A percentile compares a stretch with the other conserved stretches of the same genome.
phyloP scores from a whole-genome alignment of 2,329 filamentous ascomycete genomes.

The Fusarium metavorans region DNA sequence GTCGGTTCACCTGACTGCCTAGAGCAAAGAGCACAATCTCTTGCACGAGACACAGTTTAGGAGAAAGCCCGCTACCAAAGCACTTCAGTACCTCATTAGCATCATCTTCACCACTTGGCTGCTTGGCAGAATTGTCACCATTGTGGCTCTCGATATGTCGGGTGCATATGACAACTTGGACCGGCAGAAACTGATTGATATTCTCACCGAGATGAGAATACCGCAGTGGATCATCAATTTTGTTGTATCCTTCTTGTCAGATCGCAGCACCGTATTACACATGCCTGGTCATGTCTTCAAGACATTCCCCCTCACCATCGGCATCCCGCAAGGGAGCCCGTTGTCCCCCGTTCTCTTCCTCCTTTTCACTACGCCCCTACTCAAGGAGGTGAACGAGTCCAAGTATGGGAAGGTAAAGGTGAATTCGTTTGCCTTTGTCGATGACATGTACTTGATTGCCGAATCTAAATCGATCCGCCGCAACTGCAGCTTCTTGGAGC shows the following conservation, averaged over 20 bases:
- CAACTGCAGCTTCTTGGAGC: not conserved
- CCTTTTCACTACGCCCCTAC: not conserved
- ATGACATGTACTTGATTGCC: not conserved
- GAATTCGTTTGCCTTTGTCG: not conserved
- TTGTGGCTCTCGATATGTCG: constrained; percentile 17
- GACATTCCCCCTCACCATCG: not conserved
- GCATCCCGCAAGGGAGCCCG: constrained; percentile 8
- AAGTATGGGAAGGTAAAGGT: not conserved
- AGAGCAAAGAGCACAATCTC: not conserved
- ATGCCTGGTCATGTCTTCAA: not conserved
- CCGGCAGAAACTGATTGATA: not conserved
- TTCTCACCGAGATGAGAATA: not conserved
- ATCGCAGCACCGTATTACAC: not conserved
- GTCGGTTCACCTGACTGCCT: not conserved
- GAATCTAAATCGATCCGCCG: not conserved
- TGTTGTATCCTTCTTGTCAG: constrained; percentile 14
- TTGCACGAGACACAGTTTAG: constrained; percentile 5
- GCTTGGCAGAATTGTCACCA: not conserved
- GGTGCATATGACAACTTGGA: constrained; percentile 14
- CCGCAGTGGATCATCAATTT: constrained; percentile 4
- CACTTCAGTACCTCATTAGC: not conserved
- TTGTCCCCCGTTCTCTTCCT: not conserved
- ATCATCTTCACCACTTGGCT: constrained; percentile 5
- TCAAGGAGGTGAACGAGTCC: not conserved
- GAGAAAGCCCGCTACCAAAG: not conserved